A percentile compares a stretch with the other conserved stretches of the same genome.
Conservation (phyloP, 78 protist genomes). For the Dictyostelium intermedium region DNA sequence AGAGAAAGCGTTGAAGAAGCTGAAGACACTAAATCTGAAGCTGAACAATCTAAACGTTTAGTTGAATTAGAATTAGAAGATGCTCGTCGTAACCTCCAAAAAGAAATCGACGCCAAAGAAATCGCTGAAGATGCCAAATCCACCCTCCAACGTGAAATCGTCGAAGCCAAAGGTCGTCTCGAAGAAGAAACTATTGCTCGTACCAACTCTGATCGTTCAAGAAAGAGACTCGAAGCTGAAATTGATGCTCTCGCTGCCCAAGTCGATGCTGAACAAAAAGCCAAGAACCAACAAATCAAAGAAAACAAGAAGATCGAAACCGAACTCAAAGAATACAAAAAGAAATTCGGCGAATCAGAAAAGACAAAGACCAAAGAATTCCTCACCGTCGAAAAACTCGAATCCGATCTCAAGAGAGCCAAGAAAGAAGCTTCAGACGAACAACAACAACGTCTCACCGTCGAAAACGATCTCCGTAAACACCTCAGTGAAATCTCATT, state of each 20-base stretch:
- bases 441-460: constrained; percentile 69
- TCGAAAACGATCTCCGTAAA: constrained; percentile 60
- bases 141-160: constrained; percentile 68
- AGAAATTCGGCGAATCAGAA: constrained; percentile 60
- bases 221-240: constrained; percentile 69
- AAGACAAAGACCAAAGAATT: constrained; percentile 52
- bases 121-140: constrained; percentile 77
- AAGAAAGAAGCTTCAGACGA: constrained; percentile 65
- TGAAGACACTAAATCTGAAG: constrained; percentile 70
- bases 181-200: constrained; percentile 59
- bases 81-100: constrained; percentile 65
- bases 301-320: constrained; percentile 67
- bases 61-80: constrained; percentile 66
- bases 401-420: constrained; percentile 68
- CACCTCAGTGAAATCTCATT: constrained; percentile 44
- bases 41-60: constrained; percentile 56
- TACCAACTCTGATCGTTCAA: constrained; percentile 73
- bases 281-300: constrained; percentile 64
- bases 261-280: constrained; percentile 67
- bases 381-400: constrained; percentile 59
- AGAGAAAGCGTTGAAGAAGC: constrained; percentile 67
- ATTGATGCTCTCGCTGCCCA: constrained; percentile 77
- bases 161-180: constrained; percentile 77
- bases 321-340: constrained; percentile 71
- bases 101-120: constrained; percentile 76